Percentiles rank a stretch among this genome's conserved stretches.
These are phyloP conservation scores for Stagonosporopsis chrysanthemi DNA, from an alignment of 2,329 filamentous ascomycete genomes.

Conservation along the genomic window DNA sequence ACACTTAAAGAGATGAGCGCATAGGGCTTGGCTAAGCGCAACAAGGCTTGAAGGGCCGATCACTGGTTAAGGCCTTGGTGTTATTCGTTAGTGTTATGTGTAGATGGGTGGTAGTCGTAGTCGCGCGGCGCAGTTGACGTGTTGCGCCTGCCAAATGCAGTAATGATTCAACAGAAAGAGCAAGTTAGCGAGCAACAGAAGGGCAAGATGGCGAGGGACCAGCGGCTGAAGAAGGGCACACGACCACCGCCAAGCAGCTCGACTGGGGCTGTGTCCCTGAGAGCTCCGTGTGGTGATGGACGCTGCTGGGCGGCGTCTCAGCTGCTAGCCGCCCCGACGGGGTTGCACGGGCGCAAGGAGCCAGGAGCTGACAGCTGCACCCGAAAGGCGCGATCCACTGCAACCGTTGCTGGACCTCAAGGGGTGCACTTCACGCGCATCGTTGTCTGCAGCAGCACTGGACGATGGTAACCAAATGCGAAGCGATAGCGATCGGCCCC, in stretches of 20 bases:
- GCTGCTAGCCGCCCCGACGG: constrained; percentile 13
- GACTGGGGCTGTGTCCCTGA: constrained; percentile 17
- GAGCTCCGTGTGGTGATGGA: constrained; percentile 10
- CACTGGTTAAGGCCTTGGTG: background rate
- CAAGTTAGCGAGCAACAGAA: background rate
- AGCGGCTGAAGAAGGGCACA: constrained; percentile 17
- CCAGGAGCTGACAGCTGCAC: constrained; percentile 2
- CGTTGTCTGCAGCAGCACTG: background rate
- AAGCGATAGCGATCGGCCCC: constrained; percentile 6
- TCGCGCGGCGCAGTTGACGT: constrained; percentile 7
- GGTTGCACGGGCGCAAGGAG: constrained; percentile 9
- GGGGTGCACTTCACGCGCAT: background rate
- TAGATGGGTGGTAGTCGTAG: background rate
- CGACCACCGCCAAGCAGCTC: constrained; percentile 16
- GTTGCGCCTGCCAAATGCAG: constrained; percentile 5
- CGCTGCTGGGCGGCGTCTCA: constrained; percentile 18
- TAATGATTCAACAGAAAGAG: background rate
- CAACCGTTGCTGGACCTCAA: background rate
- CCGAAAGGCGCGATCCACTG: background rate
- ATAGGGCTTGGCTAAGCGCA: constrained; percentile 15
- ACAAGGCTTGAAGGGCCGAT: constrained; percentile 17
- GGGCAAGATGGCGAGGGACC: background rate
- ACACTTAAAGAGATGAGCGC: constrained; percentile 24
- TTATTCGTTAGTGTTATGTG: background rate
- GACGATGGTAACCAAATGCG: background rate